Conservation (phyloP, 2,329 filamentous ascomycete species). For the Harringtonia aguacate region DNA sequence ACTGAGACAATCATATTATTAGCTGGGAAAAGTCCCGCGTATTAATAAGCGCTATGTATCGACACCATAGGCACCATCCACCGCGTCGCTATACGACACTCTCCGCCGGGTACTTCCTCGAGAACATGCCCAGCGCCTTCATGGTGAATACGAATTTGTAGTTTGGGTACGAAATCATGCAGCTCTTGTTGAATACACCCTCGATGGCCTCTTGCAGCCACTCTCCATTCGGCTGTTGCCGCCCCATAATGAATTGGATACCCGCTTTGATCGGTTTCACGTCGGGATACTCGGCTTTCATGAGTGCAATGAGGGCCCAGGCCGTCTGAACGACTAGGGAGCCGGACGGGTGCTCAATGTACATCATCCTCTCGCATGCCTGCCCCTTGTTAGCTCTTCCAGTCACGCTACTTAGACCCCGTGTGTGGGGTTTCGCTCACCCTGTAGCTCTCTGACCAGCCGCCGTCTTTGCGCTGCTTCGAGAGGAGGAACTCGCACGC, state of each 20-base stretch:
- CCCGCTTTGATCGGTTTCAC: slow-evolving; percentile 61
- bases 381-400: slow-evolving; percentile 18
- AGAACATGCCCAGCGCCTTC: slow-evolving; percentile 87
- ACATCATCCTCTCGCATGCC: slow-evolving; percentile 68
- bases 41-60: too few species aligned
- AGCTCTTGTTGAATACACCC: slow-evolving; percentile 97
- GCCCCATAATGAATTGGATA: slow-evolving; percentile 68
- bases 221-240: slow-evolving; percentile 82
- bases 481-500: slow-evolving; percentile 81
- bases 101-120: slow-evolving; percentile 57
- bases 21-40: too few species aligned
- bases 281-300: slow-evolving; percentile 76
- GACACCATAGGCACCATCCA: too few species aligned
- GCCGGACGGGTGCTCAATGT: slow-evolving; percentile 60
- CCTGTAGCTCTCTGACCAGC: slow-evolving; percentile 92
- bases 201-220: slow-evolving; percentile 95
- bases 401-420: neutral
- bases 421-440: slow-evolving; percentile 24
- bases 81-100: slow-evolving; percentile 27
- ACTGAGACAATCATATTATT: too few species aligned
- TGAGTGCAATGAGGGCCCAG: slow-evolving; percentile 74
- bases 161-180: slow-evolving; percentile 98
- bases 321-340: slow-evolving; percentile 92
- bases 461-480: slow-evolving; percentile 79
- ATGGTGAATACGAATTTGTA: slow-evolving; percentile 97